phyloP scores from a whole-genome alignment of 192 early-diverging fungal genomes.

The Fimicolochytrium jonesii region DNA sequence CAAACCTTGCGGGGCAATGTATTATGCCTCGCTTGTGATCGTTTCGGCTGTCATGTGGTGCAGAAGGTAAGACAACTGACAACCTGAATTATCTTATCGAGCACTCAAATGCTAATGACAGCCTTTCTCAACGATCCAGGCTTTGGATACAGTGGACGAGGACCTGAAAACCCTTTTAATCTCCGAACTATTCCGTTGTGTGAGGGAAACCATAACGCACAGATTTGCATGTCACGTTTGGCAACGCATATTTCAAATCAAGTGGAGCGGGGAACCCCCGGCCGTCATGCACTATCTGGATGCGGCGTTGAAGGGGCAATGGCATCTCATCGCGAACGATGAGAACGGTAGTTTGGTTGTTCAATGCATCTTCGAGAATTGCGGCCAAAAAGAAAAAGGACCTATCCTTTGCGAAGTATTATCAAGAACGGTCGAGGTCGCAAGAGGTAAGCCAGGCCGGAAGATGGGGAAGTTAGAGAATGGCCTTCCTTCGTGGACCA shows the following conservation, averaged over 20 bases:
- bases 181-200: conserved; percentile 55
- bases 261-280: conserved; percentile 47
- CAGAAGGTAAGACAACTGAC: conserved; percentile 51
- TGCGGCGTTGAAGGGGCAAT: conserved; percentile 50
- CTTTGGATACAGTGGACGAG: conserved; percentile 62
- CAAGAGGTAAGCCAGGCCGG: conserved; percentile 50
- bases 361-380: conserved; percentile 76
- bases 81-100: neutral
- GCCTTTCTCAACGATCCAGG: conserved; percentile 21
- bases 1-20: conserved; percentile 60
- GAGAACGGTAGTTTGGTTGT: conserved; percentile 74
- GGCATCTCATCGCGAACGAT: conserved; percentile 67
- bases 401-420: conserved; percentile 64
- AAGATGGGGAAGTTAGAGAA: no score
- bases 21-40: conserved; percentile 60
- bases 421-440: conserved; percentile 54
- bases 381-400: conserved; percentile 58
- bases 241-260: conserved; percentile 74
- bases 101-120: neutral
- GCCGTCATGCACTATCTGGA: conserved; percentile 61
- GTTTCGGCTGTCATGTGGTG: conserved; percentile 76
- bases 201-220: conserved; percentile 70
- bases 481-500: no score
- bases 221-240: conserved; percentile 76
- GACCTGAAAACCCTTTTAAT: conserved; percentile 53